phyloP scores from a whole-genome alignment of 768 basidiomycete species.

The Suillus decipiens region DNA sequence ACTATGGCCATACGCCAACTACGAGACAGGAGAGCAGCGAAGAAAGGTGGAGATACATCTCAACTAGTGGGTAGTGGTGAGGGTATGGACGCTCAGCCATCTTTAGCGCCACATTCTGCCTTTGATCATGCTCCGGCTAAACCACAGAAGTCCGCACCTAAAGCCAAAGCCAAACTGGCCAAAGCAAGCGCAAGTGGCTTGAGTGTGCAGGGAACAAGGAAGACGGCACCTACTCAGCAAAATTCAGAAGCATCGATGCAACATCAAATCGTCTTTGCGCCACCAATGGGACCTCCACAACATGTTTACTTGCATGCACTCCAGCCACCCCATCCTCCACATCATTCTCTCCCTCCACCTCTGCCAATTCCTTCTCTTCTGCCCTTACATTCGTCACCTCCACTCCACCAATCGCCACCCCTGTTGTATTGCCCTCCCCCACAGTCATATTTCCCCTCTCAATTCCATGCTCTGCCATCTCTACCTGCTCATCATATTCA shows the following conservation, averaged over 20 bases:
- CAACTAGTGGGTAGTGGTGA: neutral
- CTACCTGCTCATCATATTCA: too few relatives aligned
- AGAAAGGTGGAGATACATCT: neutral
- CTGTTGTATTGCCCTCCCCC: neutral
- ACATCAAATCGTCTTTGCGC: neutral
- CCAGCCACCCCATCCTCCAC: neutral
- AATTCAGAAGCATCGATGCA: neutral
- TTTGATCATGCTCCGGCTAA: neutral
- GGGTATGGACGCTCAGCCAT: neutral
- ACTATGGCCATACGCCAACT: neutral
- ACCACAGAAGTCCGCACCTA: neutral
- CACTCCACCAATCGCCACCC: neutral
- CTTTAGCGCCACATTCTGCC: neutral
- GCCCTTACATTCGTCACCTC: neutral
- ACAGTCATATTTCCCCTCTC: neutral
- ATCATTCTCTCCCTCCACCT: neutral
- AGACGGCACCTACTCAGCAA: neutral
- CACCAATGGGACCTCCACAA: neutral
- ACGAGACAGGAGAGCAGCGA: neutral
- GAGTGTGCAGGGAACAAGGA: neutral
- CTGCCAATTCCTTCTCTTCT: neutral
- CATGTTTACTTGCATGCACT: neutral
- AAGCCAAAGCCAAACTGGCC: neutral
- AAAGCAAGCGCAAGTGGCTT: neutral
- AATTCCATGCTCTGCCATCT: neutral